Conservation (phyloP, 768 basidiomycete genomes). For the Pleurotus cornucopiae region DNA sequence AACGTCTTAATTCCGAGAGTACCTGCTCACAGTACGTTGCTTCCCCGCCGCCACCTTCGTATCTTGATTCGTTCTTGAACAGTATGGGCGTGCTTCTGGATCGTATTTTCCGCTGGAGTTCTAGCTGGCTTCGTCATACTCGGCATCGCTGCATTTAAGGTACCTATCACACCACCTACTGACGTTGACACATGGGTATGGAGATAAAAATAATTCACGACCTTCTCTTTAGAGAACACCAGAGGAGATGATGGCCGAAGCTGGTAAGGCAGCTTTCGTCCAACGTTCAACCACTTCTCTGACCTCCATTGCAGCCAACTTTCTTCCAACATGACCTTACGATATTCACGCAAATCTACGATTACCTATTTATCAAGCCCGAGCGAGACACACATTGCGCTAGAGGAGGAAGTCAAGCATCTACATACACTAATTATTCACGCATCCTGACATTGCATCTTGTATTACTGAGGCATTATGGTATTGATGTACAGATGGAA, state of each 20-base stretch:
- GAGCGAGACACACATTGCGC: too few relatives aligned
- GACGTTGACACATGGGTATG: conserved; percentile 7
- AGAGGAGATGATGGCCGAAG: conserved; percentile 66
- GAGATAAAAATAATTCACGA: not conserved
- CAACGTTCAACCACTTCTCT: not conserved
- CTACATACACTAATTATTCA: not conserved
- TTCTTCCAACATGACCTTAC: conserved; percentile 53
- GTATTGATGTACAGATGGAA: too few relatives aligned
- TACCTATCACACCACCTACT: conserved; percentile 20
- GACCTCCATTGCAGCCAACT: conserved; percentile 38
- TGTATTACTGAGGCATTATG: too few relatives aligned
- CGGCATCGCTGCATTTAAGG: conserved; percentile 83
- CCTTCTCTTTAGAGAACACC: conserved; percentile 35
- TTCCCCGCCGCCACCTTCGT: not conserved
- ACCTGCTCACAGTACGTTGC: conserved; percentile 61
- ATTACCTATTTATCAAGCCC: too few relatives aligned
- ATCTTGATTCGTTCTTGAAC: not conserved
- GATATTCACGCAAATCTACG: not conserved
- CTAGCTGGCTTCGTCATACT: conserved; percentile 77
- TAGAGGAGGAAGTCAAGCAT: not conserved
- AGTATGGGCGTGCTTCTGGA: conserved; percentile 90
- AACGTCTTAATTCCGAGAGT: conserved; percentile 66
- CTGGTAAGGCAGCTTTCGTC: conserved; percentile 43
- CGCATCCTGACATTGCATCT: too few relatives aligned
- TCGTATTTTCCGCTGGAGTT: conserved; percentile 70